Evolutionary conservation across 169 alveolate genomes (phyloP).

Genomic region (Plasmodium inui): DNA sequence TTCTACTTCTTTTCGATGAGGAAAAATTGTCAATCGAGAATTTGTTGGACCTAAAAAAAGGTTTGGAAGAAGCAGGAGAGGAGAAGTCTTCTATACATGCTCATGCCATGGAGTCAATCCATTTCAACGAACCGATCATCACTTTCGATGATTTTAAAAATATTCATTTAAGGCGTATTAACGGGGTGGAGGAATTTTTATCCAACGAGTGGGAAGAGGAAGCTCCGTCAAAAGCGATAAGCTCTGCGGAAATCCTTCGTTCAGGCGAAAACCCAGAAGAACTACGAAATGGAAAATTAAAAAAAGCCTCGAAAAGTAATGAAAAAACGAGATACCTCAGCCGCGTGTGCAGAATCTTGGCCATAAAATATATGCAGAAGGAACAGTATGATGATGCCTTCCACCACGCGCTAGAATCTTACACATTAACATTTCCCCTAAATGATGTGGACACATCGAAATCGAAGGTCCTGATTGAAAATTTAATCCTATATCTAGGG

Average conservation of each 20-base stretch:
- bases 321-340: constrained; percentile 34
- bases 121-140: constrained; percentile 58
- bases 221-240: background rate
- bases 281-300: background rate
- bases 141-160: constrained; percentile 55
- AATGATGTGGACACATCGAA: constrained; percentile 45
- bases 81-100: background rate
- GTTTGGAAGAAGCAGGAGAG: background rate
- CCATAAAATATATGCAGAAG: constrained; percentile 48
- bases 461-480: constrained; percentile 74
- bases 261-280: background rate
- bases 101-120: background rate
- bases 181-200: constrained; percentile 27
- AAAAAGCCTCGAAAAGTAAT: background rate
- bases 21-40: constrained; percentile 1
- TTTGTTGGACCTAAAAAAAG: constrained; percentile 3
- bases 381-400: constrained; percentile 19
- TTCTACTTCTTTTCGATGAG: constrained; percentile 64
- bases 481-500: constrained; percentile 51
- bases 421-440: constrained; percentile 43
- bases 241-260: background rate
- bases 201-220: constrained; percentile 2
- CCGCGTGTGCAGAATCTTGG: constrained; percentile 52
- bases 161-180: constrained; percentile 7
- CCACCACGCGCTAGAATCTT: constrained; percentile 52